These are phyloP conservation scores for Coemansia sp. DNA, from an alignment of 192 early-diverging fungal genomes.

Conservation along the genomic window DNA sequence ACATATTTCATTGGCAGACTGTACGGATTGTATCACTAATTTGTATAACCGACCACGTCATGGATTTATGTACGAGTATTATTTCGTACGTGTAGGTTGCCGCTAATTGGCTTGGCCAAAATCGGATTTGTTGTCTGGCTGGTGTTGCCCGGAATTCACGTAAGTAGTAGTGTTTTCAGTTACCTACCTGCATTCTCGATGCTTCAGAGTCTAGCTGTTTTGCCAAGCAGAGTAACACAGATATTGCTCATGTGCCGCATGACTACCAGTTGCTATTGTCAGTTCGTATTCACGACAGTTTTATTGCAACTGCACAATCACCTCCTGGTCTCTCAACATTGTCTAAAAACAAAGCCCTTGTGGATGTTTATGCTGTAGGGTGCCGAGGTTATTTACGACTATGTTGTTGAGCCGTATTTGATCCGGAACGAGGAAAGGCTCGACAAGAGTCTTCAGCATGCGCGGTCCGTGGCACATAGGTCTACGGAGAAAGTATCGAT, in stretches of 20 bases:
- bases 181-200: too few relatives aligned
- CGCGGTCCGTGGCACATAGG: conserved; percentile 41
- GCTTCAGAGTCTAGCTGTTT: too few relatives aligned
- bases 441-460: conserved; percentile 44
- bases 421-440: conserved; percentile 37
- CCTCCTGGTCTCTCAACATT: neutral
- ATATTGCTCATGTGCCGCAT: conserved; percentile 11
- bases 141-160: conserved; percentile 52
- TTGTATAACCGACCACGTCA: neutral
- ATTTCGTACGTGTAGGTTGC: conserved; percentile 39
- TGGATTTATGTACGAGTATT: neutral
- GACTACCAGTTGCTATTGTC: conserved; percentile 2
- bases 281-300: neutral
- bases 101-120: conserved; percentile 50
- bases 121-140: conserved; percentile 52
- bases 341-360: neutral
- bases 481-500: conserved; percentile 40
- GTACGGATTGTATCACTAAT: neutral
- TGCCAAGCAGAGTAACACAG: neutral
- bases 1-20: neutral
- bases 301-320: conserved; percentile 2
- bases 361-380: conserved; percentile 28
- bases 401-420: conserved; percentile 52
- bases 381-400: conserved; percentile 47
- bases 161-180: conserved; percentile 18